phyloP scores from a whole-genome alignment of 306 rosid species.

The Nissolia schottii region DNA sequence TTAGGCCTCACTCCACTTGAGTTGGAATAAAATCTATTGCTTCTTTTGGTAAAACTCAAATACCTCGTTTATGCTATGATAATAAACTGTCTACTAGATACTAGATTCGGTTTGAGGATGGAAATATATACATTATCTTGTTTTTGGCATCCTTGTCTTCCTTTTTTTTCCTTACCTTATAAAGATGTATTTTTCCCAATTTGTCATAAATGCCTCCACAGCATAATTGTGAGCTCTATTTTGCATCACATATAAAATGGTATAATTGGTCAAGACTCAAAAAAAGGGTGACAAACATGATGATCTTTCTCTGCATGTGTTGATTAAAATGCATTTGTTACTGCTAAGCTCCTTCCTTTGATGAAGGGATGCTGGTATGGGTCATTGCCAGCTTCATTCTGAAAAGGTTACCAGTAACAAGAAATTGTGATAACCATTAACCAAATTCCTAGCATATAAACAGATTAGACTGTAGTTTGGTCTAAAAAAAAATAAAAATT shows the following conservation, averaged over 20 bases:
- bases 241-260: neutral
- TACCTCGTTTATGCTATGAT: neutral
- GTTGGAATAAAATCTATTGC: neutral
- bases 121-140: neutral
- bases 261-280: neutral
- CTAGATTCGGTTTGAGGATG: neutral
- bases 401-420: neutral
- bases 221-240: neutral
- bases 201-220: neutral
- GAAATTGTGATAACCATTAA: neutral
- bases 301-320: neutral
- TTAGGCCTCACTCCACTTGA: neutral
- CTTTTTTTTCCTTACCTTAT: neutral
- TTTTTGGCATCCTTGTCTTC: neutral
- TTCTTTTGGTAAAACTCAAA: neutral
- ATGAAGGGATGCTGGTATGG: neutral
- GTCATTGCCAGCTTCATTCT: neutral
- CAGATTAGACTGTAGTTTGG: slow-evolving; percentile 9
- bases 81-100: neutral
- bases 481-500: slow-evolving; percentile 1
- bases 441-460: slow-evolving; percentile 23
- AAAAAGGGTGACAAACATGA: neutral
- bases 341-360: slow-evolving; percentile 4
- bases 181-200: neutral
- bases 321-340: slow-evolving; percentile 6